phyloP scores from a whole-genome alignment of 192 early-diverging fungal genomes.

The Linnemannia elongata region DNA sequence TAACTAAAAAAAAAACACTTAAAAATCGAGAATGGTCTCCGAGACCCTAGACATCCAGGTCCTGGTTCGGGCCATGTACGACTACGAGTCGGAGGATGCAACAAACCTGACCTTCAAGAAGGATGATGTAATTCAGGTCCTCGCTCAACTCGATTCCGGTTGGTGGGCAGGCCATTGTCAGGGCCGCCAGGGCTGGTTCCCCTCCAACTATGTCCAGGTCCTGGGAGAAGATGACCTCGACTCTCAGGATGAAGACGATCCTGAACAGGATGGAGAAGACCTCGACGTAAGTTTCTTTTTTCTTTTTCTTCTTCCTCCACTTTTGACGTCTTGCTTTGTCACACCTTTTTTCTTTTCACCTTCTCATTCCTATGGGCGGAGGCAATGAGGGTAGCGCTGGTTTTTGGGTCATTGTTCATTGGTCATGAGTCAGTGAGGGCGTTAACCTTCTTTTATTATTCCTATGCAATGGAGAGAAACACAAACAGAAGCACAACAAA shows the following conservation, averaged over 20 bases:
- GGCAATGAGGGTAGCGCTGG: background rate
- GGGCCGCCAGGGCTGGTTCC: constrained; percentile 90
- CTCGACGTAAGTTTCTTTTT: constrained; percentile 44
- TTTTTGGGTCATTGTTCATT: background rate
- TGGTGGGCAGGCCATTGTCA: constrained; percentile 97
- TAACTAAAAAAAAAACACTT: background rate
- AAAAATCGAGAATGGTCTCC: constrained; percentile 35
- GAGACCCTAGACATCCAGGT: constrained; percentile 52
- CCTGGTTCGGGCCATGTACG: constrained; percentile 84
- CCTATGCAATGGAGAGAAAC: background rate
- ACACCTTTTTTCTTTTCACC: background rate
- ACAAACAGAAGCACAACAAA: background rate
- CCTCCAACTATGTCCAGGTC: constrained; percentile 85
- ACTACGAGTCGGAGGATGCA: constrained; percentile 84
- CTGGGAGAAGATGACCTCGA: constrained; percentile 68
- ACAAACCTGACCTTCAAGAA: constrained; percentile 85
- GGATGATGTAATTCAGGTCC: constrained; percentile 92
- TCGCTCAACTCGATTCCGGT: constrained; percentile 89
- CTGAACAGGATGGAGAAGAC: constrained; percentile 24
- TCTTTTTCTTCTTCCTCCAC: background rate
- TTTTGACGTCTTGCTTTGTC: background rate
- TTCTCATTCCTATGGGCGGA: background rate
- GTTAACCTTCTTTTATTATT: background rate
- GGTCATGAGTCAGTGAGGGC: background rate
- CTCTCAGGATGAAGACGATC: constrained; percentile 58